A percentile compares a stretch with the other conserved stretches of the same genome.
Evolutionary conservation across 2,329 filamentous ascomycete species (phyloP).

Genomic region (Metarhizium rileyi): DNA sequence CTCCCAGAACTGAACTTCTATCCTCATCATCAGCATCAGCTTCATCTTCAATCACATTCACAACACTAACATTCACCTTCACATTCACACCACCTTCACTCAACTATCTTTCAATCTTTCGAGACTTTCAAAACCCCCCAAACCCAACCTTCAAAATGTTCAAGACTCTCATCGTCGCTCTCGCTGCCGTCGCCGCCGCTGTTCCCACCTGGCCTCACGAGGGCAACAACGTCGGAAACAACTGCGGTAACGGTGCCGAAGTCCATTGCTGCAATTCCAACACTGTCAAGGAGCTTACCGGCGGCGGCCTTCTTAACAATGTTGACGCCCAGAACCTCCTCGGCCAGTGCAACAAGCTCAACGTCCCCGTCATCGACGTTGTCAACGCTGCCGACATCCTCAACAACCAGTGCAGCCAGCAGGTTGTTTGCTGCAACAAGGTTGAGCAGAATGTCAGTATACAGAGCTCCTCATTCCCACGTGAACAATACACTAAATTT

Average conservation of each 20-base stretch:
- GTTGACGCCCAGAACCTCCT: neutral
- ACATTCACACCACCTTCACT: neutral
- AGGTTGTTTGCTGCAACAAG: neutral
- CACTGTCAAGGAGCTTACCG: neutral
- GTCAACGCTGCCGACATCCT: neutral
- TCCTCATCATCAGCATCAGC: neutral
- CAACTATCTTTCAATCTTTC: neutral
- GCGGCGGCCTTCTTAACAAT: neutral
- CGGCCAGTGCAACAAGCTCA: neutral
- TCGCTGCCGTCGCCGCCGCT: neutral
- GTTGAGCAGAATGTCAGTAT: neutral
- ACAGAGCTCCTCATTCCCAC: neutral
- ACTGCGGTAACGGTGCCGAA: too few species aligned
- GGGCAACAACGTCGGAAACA: neutral
- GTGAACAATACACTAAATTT: neutral
- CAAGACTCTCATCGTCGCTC: neutral
- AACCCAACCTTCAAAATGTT: neutral
- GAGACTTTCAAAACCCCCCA: neutral
- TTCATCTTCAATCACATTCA: neutral
- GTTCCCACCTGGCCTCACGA: neutral
- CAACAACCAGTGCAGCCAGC: neutral
- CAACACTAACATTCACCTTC: neutral
- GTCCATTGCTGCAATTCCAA: neutral
- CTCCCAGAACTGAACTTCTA: neutral
- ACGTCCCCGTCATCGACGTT: neutral